Conservation (phyloP, 768 basidiomycete genomes). For the Sutorius australiensis region DNA sequence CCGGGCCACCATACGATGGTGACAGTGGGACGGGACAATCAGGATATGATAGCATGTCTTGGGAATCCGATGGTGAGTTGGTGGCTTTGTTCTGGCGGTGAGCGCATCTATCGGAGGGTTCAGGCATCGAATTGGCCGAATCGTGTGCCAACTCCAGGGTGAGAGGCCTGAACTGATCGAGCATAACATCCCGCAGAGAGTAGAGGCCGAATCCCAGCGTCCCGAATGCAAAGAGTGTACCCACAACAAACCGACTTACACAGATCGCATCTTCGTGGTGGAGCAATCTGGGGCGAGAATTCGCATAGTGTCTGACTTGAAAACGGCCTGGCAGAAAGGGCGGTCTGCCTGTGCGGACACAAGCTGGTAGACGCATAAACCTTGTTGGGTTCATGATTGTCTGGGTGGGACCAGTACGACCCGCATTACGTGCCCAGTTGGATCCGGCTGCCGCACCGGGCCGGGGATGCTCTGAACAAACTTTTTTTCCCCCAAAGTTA, state of each 20-base stretch:
- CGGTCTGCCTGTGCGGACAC: background rate
- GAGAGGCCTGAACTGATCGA: slow-evolving; percentile 7
- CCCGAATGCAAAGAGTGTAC: slow-evolving; percentile 21
- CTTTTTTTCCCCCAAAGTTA: background rate
- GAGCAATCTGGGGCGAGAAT: background rate
- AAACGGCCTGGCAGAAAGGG: background rate
- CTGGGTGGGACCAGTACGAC: background rate
- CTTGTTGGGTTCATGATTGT: background rate
- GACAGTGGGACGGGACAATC: slow-evolving; percentile 2
- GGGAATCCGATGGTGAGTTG: background rate
- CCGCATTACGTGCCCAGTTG: background rate
- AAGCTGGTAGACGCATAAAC: background rate
- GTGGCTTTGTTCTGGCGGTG: slow-evolving; percentile 5
- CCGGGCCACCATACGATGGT: slow-evolving; percentile 42
- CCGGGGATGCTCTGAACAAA: background rate
- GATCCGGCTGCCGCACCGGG: background rate
- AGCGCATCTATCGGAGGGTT: background rate
- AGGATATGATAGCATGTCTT: background rate
- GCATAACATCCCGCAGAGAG: slow-evolving; percentile 4
- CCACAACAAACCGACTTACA: slow-evolving; percentile 12
- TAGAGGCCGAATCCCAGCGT: slow-evolving; percentile 19
- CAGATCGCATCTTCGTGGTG: slow-evolving; percentile 5
- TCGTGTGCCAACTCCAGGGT: background rate
- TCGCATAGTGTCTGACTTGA: slow-evolving; percentile 3
- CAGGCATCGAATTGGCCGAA: background rate